Base-by-base conservation (phyloP, 768 basidiomycete genomes). In the Brasilioporus rufonigricans region DNA sequence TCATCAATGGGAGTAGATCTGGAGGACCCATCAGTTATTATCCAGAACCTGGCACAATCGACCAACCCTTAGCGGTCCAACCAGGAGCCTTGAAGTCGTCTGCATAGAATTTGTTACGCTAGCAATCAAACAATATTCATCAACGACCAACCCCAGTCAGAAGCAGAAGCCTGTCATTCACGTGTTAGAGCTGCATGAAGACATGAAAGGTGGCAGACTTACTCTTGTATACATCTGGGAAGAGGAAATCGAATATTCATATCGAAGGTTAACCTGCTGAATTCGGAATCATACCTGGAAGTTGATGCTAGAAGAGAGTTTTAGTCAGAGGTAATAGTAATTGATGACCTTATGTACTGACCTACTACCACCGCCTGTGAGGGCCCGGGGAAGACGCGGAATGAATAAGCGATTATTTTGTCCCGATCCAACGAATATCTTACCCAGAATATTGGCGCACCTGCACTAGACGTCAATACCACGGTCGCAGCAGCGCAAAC, bases 1-100 rank as follows among this genome's bases (percentile, higher is more conserved):
- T 87, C 86, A 88, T 89, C 57, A 87, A 74, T 4, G 86, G 86
- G 47, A 86, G 62, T 18, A 88, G 76, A 61, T 87, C 86, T 85
- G 14, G 52, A 52, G 31, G 55, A 35, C 47, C 31, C 50, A 38
- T 45, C 26, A 49, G 29, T 26, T 27, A 21, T 46, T 51, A 36
- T 21, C 23, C n/a, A n/a, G 12, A 27, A 44, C 18, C 21, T 45
- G 23, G 54, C 29, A 35, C 29, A 48, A 35, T n/a, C n/a, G 21
- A 57, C 68, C 23, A 56, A 83, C 83, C 83, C 68, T 85, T 75
- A 10, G 81, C 80, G 10, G 79, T 81, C 86, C 86, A 87, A 44
- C 85, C 86, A 40, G 79, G 78, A 19, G 78, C 77, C 75, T 87
- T 87, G 77, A 87, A 88, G 68, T 87, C 85, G 65, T 87, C 86